Percentiles rank a stretch among this genome's conserved stretches.
phyloP scores from a whole-genome alignment of 139 green algal species.

The Trebouxia sp. region DNA sequence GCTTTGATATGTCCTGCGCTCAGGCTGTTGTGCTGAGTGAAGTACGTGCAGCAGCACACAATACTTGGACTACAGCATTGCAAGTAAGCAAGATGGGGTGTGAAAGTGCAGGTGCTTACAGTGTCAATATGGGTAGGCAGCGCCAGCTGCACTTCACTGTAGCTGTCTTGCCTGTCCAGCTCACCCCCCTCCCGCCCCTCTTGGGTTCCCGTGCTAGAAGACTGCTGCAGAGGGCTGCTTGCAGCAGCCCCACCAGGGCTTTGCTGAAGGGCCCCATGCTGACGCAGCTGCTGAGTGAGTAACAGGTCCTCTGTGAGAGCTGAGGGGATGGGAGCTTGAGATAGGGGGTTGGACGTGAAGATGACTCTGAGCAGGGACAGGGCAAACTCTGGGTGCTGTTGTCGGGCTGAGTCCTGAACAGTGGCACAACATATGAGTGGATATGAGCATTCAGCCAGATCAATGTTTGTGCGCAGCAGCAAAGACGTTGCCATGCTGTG shows the following conservation, averaged over 20 bases:
- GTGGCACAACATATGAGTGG: neutral
- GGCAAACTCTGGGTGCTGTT: neutral
- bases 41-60: too few species aligned
- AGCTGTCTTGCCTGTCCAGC: slow-evolving; percentile 23
- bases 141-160: slow-evolving; percentile 11
- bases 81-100: neutral
- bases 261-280: neutral
- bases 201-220: neutral
- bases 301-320: slow-evolving; percentile 26
- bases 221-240: too few species aligned
- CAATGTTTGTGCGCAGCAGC: neutral
- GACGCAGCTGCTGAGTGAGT: slow-evolving; percentile 2
- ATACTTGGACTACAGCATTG: too few species aligned
- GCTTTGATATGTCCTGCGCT: too few species aligned
- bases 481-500: neutral
- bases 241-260: too few species aligned
- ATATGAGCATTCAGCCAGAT: neutral
- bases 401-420: slow-evolving; percentile 12
- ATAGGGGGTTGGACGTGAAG: neutral
- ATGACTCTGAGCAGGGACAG: slow-evolving; percentile 18
- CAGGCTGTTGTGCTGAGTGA: too few species aligned
- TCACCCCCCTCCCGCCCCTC: neutral
- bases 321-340: neutral
- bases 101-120: neutral
- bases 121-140: neutral